A percentile compares a stretch with the other conserved stretches of the same genome.
Conservation (phyloP, 768 basidiomycete genomes). For the Auricularia auricula-judae region DNA sequence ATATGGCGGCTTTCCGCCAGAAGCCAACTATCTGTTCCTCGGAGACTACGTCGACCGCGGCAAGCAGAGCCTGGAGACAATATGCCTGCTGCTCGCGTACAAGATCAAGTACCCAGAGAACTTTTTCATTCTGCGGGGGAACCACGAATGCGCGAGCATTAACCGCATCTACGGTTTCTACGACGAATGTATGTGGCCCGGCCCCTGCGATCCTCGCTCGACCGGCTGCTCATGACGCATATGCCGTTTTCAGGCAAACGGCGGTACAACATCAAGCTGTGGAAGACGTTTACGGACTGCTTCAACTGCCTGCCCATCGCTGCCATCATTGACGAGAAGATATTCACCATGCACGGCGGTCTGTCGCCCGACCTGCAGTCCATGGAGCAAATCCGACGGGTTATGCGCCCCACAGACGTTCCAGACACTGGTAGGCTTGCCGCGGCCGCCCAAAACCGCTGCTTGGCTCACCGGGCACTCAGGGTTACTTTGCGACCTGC, state of each 20-base stretch:
- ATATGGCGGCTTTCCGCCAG: constrained; percentile 98
- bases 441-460: background rate
- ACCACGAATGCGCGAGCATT: constrained; percentile 99
- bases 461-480: background rate
- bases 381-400: constrained; percentile 99
- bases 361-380: constrained; percentile 95
- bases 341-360: constrained; percentile 99
- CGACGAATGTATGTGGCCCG: constrained; percentile 77
- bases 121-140: constrained; percentile 98
- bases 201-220: background rate
- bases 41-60: constrained; percentile 99
- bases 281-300: constrained; percentile 99
- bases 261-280: constrained; percentile 99
- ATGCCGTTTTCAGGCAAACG: constrained; percentile 68
- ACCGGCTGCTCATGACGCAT: background rate
- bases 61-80: constrained; percentile 99
- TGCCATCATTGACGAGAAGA: constrained; percentile 99
- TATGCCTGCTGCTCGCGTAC: constrained; percentile 96
- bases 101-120: constrained; percentile 99
- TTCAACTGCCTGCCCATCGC: constrained; percentile 99
- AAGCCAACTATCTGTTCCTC: constrained; percentile 99
- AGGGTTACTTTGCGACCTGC: constrained; percentile 90
- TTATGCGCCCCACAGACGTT: constrained; percentile 98
- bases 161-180: constrained; percentile 99
- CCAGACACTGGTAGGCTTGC: constrained; percentile 78